Evolutionary conservation across 768 basidiomycete genomes (phyloP), one percentile per base, ranked within the genome.

Genomic region (Neoboletus brunneissimus): DNA sequence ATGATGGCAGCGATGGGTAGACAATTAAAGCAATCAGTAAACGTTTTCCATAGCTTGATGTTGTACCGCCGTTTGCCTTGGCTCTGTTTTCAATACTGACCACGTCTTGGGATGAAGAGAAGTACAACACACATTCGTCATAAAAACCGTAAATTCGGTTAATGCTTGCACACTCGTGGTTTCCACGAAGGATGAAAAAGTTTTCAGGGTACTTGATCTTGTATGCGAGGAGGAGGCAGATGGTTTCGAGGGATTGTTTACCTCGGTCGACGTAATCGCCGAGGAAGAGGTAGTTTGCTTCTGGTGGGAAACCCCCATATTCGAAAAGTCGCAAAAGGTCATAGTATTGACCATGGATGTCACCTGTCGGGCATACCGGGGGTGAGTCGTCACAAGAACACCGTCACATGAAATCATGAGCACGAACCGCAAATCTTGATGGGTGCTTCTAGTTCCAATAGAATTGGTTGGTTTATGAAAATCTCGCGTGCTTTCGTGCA

Each of bases 171-270:
- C 96, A 97, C 77, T 99, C 96, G 75, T 99, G 96, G 78, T 99
- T 99, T 65, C 96, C 96, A 67, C 96, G 81, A 60, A 99, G 84
- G 73, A 99, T 95, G 80, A 99, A 99, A 80, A 99, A 99, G 81
- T 99, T 99, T 85, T 99, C 96, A 51, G 96, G 96, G 81, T 98
- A 99, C 83, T 98, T 99, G 82, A 96, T 96, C 84, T 99, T 99
- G 89, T 99, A 99, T 45, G 96, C 95, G 64, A 99, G 86, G 57
- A 99, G 82, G 45, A 99, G 86, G 73, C 96, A 98, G 73, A 99
- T 99, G n/a, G 96, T 99, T 79, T 99, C 96, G 67, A 99, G 83
- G 46, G 91, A 94, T 75, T 99, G 96, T 76, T 99, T 99, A 66
- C 96, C 96, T 73, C 96, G 88, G 78, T 99, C 96, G 69, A 99